Base-by-base conservation (phyloP, 1,284 basidiomycete genomes). In the Malassezia brasiliensis region DNA sequence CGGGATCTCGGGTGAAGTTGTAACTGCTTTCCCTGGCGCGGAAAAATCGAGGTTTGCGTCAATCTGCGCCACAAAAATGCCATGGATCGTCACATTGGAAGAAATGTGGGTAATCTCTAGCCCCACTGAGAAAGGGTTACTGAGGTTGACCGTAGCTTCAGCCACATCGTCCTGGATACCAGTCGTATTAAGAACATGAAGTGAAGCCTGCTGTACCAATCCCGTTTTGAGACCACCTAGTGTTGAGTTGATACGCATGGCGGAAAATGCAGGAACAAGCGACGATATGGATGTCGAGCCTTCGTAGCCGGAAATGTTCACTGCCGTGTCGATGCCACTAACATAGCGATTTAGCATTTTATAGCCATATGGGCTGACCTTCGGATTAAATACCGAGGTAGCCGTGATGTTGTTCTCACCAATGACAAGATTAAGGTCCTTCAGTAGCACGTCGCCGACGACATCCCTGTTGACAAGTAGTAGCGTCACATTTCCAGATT, bases 261-360 rank as follows among this genome's bases (percentile, higher is more conserved):
- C 80, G 68, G 83, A 72, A 61, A 87, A 84, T 0, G 86, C 83
- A 35, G 81, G 77, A 12, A 78, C 67, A 11, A 88, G 76, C 7
- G 86, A 85, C 4, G 75, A 71, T 22, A 86, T 77, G 5, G 78
- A 59, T 1, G 85, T 85, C 60, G 85, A 86, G 37, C 80, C 79
- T 45, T 77, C 75, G 65, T 79, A 86, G 10, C 85, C 85, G 32
- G 55, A 59, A 41, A 75, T 63, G 39, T 64, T 61, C 1, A 68
- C 61, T 3, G 34, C 53, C 59, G 59, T 65, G 80, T 72, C 62
- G 20, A 57, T 58, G 30, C 75, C 75, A 77, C 81, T 80, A 41
- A 86, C 81, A 67, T 86, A 87, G 41, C 85, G 81, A 60, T 83
- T 80, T 34, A 88, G 77, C 2, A 84, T 85, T 61, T 83, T 78